These are phyloP conservation scores for Pichia membranifaciens DNA, from an alignment of 805 yeast species.

Conservation along the genomic window DNA sequence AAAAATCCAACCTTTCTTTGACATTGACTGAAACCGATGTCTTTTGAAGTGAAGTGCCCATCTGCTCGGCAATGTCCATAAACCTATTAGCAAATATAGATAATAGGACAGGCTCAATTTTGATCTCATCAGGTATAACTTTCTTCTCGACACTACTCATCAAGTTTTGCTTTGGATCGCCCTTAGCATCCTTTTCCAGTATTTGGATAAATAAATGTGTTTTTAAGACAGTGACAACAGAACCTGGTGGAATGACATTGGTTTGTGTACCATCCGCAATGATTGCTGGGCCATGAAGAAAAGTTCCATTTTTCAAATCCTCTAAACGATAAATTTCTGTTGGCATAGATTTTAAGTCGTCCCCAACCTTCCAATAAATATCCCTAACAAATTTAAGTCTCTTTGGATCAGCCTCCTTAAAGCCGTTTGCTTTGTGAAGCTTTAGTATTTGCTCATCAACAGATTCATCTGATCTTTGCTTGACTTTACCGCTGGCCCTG, in stretches of 20 bases:
- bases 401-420: constrained; percentile 22
- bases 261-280: constrained; percentile 80
- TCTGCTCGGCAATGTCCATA: constrained; percentile 88
- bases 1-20: constrained; percentile 76
- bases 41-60: constrained; percentile 76
- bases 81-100: constrained; percentile 79
- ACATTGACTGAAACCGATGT: constrained; percentile 80
- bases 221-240: constrained; percentile 48
- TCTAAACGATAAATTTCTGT: constrained; percentile 54
- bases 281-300: constrained; percentile 65
- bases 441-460: constrained; percentile 49
- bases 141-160: background rate
- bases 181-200: constrained; percentile 3
- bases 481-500: constrained; percentile 63
- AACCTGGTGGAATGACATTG: constrained; percentile 59
- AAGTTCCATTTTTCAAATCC: constrained; percentile 47
- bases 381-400: constrained; percentile 34
- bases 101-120: constrained; percentile 61
- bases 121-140: constrained; percentile 14
- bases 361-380: constrained; percentile 54
- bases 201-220: constrained; percentile 44
- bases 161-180: constrained; percentile 10
- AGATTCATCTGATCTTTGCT: constrained; percentile 32
- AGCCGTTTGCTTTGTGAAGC: constrained; percentile 21
- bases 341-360: constrained; percentile 29